These are phyloP conservation scores for Pseudogymnoascus pannorum DNA, from an alignment of 2,329 filamentous ascomycete species.

Conservation along the genomic window DNA sequence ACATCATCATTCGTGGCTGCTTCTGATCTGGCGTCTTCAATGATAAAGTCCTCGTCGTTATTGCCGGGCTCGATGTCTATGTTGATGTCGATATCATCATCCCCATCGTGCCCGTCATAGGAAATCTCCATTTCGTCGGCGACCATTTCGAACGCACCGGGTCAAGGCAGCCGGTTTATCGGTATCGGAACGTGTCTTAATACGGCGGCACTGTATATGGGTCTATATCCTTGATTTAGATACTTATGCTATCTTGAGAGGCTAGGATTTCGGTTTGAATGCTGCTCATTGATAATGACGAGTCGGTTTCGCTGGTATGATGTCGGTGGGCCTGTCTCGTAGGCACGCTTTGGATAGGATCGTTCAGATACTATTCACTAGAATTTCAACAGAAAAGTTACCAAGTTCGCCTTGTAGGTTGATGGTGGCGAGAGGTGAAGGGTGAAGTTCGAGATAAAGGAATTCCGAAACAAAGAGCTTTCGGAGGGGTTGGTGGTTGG, in stretches of 20 bases:
- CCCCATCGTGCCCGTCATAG: conserved; percentile 35
- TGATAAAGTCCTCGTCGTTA: conserved; percentile 47
- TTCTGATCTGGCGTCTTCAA: conserved; percentile 41
- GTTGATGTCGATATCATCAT: conserved; percentile 52
- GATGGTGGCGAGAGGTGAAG: conserved; percentile 1
- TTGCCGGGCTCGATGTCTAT: conserved; percentile 41
- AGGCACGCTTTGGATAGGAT: background rate
- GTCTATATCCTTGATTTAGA: background rate
- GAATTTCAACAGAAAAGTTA: background rate
- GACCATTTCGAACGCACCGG: conserved; percentile 21
- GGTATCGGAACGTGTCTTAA: background rate
- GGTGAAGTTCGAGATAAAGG: background rate
- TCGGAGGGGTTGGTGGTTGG: background rate
- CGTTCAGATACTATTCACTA: background rate
- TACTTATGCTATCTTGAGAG: conserved; percentile 5
- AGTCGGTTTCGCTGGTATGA: background rate
- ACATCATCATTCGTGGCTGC: conserved; percentile 39
- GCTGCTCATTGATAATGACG: background rate
- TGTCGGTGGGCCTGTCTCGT: background rate
- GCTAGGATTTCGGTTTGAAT: background rate
- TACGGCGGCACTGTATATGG: background rate
- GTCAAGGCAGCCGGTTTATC: background rate
- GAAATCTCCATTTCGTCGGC: conserved; percentile 49
- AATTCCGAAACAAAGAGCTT: background rate
- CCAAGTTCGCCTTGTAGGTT: background rate